A percentile compares a stretch with the other conserved stretches of the same genome.
These are phyloP conservation scores for Lanmaoa rubissima DNA, from an alignment of 768 basidiomycete genomes.

Conservation along the genomic window DNA sequence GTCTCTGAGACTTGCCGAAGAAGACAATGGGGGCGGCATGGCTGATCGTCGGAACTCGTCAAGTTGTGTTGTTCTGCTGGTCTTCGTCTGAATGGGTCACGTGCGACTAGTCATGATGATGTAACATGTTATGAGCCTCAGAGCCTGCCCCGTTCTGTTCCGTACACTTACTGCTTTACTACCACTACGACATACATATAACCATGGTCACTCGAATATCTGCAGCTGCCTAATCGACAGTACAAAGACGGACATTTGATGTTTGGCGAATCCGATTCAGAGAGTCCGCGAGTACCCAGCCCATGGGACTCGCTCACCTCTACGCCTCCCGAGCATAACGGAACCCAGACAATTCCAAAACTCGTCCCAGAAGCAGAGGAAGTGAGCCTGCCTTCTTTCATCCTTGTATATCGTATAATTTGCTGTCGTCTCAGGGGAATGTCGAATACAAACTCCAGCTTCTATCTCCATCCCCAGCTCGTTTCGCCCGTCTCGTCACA, in stretches of 20 bases:
- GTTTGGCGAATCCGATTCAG: constrained; percentile 83
- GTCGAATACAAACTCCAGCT: constrained; percentile 95
- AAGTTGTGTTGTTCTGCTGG: background rate
- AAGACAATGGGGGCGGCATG: constrained; percentile 30
- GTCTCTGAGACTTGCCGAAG: constrained; percentile 16
- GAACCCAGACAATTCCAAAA: constrained; percentile 48
- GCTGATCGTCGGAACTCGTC: constrained; percentile 1
- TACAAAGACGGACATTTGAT: constrained; percentile 34
- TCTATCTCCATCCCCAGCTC: constrained; percentile 69
- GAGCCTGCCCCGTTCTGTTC: too few relatives aligned
- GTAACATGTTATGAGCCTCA: too few relatives aligned
- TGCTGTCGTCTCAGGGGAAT: constrained; percentile 54
- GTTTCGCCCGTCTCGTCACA: constrained; percentile 83
- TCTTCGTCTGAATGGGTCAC: constrained; percentile 11
- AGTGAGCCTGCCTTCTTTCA: constrained; percentile 28
- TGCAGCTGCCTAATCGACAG: constrained; percentile 15
- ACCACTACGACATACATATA: background rate
- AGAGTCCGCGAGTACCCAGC: constrained; percentile 74
- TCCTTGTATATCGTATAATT: background rate
- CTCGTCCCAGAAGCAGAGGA: constrained; percentile 77
- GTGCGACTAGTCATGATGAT: background rate
- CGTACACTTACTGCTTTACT: too few relatives aligned
- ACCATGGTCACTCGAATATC: constrained; percentile 62
- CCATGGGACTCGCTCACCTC: constrained; percentile 82
- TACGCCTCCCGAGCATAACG: constrained; percentile 34